Conservation (phyloP, 176 grass and related monocot genomes). For the Calamus simplicifolius region DNA sequence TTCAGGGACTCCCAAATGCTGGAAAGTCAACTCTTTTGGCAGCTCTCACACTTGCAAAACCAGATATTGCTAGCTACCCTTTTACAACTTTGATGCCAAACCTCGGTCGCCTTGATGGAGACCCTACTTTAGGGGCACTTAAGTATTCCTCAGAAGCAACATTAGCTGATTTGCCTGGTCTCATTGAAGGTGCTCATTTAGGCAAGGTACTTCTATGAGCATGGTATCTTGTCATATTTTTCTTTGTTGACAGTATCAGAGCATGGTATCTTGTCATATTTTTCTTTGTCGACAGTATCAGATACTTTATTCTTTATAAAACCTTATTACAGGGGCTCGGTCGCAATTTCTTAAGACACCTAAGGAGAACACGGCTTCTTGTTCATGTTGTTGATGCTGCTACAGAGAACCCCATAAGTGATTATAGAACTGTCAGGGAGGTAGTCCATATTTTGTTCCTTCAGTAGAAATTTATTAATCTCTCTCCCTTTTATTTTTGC, state of each 20-base stretch:
- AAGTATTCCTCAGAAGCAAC: conserved; percentile 89
- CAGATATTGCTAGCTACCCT: conserved; percentile 92
- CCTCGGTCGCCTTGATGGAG: conserved; percentile 90
- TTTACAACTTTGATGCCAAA: conserved; percentile 98
- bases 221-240: conserved; percentile 9
- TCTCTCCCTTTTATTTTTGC: conserved; percentile 1
- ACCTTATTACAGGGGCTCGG: conserved; percentile 70
- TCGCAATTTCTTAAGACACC: conserved; percentile 91
- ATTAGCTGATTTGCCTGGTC: conserved; percentile 84
- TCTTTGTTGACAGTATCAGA: background rate
- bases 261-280: conserved; percentile 9
- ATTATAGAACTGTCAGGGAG: conserved; percentile 96
- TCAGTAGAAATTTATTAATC: background rate
- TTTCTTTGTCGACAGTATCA: background rate
- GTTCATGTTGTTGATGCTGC: conserved; percentile 95
- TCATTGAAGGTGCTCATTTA: conserved; percentile 96
- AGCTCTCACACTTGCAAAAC: conserved; percentile 84
- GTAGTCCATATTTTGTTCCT: conserved; percentile 38
- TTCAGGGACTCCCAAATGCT: conserved; percentile 97
- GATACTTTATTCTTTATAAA: background rate
- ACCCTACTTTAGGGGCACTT: conserved; percentile 69
- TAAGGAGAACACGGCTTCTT: conserved; percentile 87
- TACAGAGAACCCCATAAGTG: conserved; percentile 60
- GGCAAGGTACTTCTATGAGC: conserved; percentile 50
- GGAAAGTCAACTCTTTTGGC: conserved; percentile 97